A percentile compares a stretch with the other conserved stretches of the same genome.
These are phyloP conservation scores for Erythrobasidium yunnanense DNA, from an alignment of 768 basidiomycete genomes.

Conservation along the genomic window DNA sequence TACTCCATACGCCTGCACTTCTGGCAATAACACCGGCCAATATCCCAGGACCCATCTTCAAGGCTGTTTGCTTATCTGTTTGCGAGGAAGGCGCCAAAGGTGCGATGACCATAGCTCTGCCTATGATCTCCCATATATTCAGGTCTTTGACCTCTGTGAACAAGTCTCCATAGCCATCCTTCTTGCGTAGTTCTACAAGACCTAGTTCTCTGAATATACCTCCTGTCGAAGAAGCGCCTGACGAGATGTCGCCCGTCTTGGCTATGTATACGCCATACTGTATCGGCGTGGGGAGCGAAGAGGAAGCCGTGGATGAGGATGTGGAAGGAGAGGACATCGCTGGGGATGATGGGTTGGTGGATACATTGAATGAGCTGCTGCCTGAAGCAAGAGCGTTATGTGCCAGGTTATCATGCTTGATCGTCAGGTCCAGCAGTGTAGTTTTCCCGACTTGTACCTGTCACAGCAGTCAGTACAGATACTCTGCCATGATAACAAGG, in stretches of 20 bases:
- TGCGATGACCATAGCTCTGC: conserved; percentile 26
- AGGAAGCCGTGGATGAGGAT: neutral
- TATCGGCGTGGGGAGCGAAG: neutral
- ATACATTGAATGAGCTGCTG: neutral
- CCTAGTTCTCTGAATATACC: conserved; percentile 6
- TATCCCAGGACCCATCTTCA: conserved; percentile 16
- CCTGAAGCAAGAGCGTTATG: neutral
- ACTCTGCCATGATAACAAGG: neutral
- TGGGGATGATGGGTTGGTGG: neutral
- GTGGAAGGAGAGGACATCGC: neutral
- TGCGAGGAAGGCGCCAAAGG: neutral
- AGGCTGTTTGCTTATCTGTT: neutral
- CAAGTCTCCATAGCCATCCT: conserved; percentile 26
- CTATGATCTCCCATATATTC: conserved; percentile 26
- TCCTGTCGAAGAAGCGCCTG: conserved; percentile 8
- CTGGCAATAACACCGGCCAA: conserved; percentile 26
- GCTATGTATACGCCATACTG: conserved; percentile 19
- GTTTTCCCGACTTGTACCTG: conserved; percentile 28
- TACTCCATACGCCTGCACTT: conserved; percentile 25
- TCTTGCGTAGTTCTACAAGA: conserved; percentile 11
- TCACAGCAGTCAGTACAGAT: neutral
- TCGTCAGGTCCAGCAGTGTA: conserved; percentile 24
- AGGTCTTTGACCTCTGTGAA: conserved; percentile 16
- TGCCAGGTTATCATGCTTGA: conserved; percentile 19
- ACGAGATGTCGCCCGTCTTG: conserved; percentile 23